These are phyloP conservation scores for Apiotrichum brassicae DNA, from an alignment of 1,284 basidiomycete genomes.

Conservation along the genomic window DNA sequence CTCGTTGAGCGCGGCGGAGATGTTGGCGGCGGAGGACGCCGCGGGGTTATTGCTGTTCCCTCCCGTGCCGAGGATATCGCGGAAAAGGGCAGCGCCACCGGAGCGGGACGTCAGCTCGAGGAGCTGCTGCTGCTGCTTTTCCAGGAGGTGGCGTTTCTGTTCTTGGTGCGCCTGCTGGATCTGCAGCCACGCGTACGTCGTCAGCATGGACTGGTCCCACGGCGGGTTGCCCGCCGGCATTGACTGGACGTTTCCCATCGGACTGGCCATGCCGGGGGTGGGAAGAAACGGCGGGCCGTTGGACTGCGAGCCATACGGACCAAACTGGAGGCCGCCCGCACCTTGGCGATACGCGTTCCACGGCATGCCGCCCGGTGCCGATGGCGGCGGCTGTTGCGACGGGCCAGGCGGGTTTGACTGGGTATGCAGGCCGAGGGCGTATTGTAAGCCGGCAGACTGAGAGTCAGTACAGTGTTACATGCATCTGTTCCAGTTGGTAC, in stretches of 20 bases:
- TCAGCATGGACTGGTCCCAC: slow-evolving; percentile 33
- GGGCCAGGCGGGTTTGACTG: slow-evolving; percentile 2
- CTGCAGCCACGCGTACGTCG: slow-evolving; percentile 42
- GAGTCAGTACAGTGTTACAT: neutral
- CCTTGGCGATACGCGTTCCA: slow-evolving; percentile 4
- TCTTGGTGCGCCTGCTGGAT: slow-evolving; percentile 44
- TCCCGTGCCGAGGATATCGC: slow-evolving; percentile 17
- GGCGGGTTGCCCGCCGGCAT: slow-evolving; percentile 9
- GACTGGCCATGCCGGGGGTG: neutral
- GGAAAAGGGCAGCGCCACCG: slow-evolving; percentile 7
- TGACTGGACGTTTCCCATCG: neutral
- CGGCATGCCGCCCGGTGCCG: neutral
- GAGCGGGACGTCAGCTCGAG: slow-evolving; percentile 24
- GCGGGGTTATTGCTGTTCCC: no score
- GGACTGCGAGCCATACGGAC: neutral
- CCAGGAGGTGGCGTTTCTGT: slow-evolving; percentile 37
- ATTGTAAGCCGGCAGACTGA: slow-evolving; percentile 8
- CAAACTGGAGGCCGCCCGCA: neutral
- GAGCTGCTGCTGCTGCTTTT: slow-evolving; percentile 40
- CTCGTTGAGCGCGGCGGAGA: slow-evolving; percentile 3
- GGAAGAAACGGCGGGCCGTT: slow-evolving; percentile 1
- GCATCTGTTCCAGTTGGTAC: neutral
- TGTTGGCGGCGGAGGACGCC: neutral
- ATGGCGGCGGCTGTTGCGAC: slow-evolving; percentile 1
- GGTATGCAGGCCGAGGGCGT: slow-evolving; percentile 14